Evolutionary conservation across 2,329 filamentous ascomycete species (phyloP).

Genomic region (Neofusicoccum kwambonambiense): DNA sequence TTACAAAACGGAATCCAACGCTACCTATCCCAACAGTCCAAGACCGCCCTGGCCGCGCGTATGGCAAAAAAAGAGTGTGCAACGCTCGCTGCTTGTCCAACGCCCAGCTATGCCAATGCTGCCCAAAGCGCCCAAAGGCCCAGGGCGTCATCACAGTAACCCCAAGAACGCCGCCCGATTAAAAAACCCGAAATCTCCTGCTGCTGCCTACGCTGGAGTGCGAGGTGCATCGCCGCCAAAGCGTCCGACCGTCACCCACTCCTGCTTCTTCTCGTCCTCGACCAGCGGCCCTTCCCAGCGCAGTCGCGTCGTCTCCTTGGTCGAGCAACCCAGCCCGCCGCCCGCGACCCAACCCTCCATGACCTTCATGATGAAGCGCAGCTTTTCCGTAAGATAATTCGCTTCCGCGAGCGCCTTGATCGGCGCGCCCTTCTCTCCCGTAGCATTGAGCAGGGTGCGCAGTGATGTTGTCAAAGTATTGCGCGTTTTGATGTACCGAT

Average conservation of each 20-base stretch:
- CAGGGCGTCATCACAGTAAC: constrained; percentile 7
- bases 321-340: constrained; percentile 61
- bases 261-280: constrained; percentile 45
- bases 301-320: constrained; percentile 34
- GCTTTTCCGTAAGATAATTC: constrained; percentile 72
- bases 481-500: constrained; percentile 67
- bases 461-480: constrained; percentile 70
- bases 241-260: constrained; percentile 50
- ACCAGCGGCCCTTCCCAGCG: constrained; percentile 46
- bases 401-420: constrained; percentile 59
- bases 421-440: constrained; percentile 49
- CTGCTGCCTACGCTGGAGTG: neutral
- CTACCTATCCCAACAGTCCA: neutral
- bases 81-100: neutral
- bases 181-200: neutral
- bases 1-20: neutral
- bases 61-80: neutral
- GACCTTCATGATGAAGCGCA: constrained; percentile 68
- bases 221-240: constrained; percentile 45
- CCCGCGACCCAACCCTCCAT: constrained; percentile 70
- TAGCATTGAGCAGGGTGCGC: constrained; percentile 68
- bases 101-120: constrained; percentile 15
- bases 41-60: neutral
- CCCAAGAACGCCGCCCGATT: constrained; percentile 2
- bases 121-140: constrained; percentile 12